Base-by-base conservation (phyloP, 2,329 filamentous ascomycete species). In the Arthrinium puccinioides region DNA sequence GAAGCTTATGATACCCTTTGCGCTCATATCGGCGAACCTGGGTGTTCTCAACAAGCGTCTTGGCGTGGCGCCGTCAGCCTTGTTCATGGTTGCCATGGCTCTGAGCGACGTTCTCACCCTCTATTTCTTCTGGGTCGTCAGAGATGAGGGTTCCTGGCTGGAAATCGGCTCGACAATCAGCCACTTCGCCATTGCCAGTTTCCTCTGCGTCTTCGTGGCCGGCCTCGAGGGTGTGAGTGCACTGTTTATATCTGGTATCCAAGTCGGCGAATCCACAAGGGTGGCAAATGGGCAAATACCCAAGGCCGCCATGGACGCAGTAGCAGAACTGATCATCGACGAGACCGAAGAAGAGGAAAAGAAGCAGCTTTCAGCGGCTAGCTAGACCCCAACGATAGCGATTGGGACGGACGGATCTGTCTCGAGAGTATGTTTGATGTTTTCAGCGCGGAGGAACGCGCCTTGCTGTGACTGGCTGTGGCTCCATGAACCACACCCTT, bases 131-230 rank as follows among this genome's bases (percentile, higher is more conserved):
- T 98, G 87, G 79, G 87, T 95, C 51, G 92, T 98, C 31, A 85
- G 84, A 53, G 92, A 98, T 50, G 92, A 98, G 57, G 92, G 92
- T 0, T 92, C 84, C 16, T 98, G 92, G 92, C 65, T 98, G 42
- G 92, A 98, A 57, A 98, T 98, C 56, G 92, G 92, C 21, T 94
- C 87, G 20, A 96, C 87, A 4, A 98, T 98, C 48, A 94, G 79
- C 53, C 89, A 97, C 59, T 98, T 97, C 61, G 79, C 81, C 43
- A 97, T 98, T 63, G 90, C 88, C 14, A 96, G 87, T 60, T 60
- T 87, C 49, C 56, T 97, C 30, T 92, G 88, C 49, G 81, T 94
- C 8, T 98, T 98, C 64, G 88, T 98, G 29, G 87, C 88, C 0
- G 79, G 75, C 11, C 64, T 98, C 31, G 92, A 98, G 64, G 81